Conservation (phyloP, 139 green algal species). For the Auxenochlorella protothecoides region DNA sequence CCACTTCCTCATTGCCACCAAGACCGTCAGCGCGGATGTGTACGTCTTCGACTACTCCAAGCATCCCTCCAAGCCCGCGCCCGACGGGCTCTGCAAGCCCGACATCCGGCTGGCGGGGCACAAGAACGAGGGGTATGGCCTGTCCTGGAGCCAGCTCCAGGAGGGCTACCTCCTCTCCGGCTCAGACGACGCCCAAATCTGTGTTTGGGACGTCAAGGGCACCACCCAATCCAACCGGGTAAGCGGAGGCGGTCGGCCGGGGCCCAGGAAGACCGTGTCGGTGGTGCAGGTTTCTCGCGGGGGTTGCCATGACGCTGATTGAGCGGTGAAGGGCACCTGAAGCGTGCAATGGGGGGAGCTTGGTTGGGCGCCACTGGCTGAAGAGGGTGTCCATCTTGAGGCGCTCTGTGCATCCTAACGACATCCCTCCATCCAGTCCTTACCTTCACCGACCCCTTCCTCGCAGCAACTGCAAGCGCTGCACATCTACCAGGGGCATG, state of each 20-base stretch:
- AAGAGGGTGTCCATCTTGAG: no score
- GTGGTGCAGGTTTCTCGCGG: no score
- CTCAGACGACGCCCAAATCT: slow-evolving; percentile 96
- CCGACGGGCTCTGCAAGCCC: slow-evolving; percentile 43
- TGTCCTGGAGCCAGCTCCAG: slow-evolving; percentile 85
- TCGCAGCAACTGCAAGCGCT: slow-evolving; percentile 46
- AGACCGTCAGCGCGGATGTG: slow-evolving; percentile 79
- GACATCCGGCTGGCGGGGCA: slow-evolving; percentile 83
- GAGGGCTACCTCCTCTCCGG: slow-evolving; percentile 84
- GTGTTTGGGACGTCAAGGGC: slow-evolving; percentile 89
- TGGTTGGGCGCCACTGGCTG: no score
- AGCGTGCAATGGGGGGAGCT: no score
- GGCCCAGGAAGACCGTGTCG: no score
- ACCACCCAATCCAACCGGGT: slow-evolving; percentile 11
- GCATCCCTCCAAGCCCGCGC: slow-evolving; percentile 73
- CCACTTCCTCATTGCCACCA: slow-evolving; percentile 94
- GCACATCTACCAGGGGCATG: slow-evolving; percentile 67
- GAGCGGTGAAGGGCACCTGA: no score
- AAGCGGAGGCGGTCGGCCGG: neutral
- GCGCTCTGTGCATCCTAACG: no score
- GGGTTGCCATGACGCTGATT: no score
- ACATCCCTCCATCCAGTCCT: neutral
- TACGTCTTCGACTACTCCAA: slow-evolving; percentile 98
- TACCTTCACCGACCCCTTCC: neutral
- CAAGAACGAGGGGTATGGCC: slow-evolving; percentile 91